Evolutionary conservation across 2,329 filamentous ascomycete genomes (phyloP), one percentile per base, ranked within the genome.

Genomic region (Botryotinia narcissicola): DNA sequence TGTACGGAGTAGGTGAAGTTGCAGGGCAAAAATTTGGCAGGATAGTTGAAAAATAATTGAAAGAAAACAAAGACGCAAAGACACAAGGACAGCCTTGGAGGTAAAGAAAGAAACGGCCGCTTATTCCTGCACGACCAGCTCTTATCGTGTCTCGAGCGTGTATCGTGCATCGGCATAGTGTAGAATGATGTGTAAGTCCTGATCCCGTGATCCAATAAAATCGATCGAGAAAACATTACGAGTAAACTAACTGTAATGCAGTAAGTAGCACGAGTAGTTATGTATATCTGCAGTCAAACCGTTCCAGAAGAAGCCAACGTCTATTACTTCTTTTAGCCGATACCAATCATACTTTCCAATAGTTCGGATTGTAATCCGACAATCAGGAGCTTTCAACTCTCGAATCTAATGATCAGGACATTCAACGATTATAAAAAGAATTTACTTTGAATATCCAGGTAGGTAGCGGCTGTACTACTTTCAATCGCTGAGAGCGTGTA

Each of bases 91-190:
- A 54, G 6, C 25, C 25, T 54, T 54, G 48, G 48, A 48, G 29
- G 40, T 22, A 20, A n/a, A 51, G 46, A 18, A 54, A 40, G 66
- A 40, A 57, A 42, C 40, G 48, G 37, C 48, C 37, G 48, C 64
- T 57, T 68, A 57, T 68, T 68, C n/a, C 66, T 68, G 66, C 35
- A 54, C 66, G 66, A 68, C 35, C 18, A 57, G 37, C 25, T 57
- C 25, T 67, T 51, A 67, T 67, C 48, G 66, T 42, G 48, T 42
- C 29, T 48, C 51, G 25, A 54, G 48, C 48, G 48, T 54, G n/a
- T 40, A 25, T 32, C 51, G 51, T 57, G 48, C 48, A 54, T n/a
- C 48, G 25, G 25, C 48, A 54, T n/a, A 54, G 48, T n/a, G 25
- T 54, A 54, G 48, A 54, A 54, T 54, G 64, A 67, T 54, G 25